Evolutionary conservation across 305 asterid species (phyloP), one percentile per base, ranked within the genome.

Genomic region (Rubia balearica): DNA sequence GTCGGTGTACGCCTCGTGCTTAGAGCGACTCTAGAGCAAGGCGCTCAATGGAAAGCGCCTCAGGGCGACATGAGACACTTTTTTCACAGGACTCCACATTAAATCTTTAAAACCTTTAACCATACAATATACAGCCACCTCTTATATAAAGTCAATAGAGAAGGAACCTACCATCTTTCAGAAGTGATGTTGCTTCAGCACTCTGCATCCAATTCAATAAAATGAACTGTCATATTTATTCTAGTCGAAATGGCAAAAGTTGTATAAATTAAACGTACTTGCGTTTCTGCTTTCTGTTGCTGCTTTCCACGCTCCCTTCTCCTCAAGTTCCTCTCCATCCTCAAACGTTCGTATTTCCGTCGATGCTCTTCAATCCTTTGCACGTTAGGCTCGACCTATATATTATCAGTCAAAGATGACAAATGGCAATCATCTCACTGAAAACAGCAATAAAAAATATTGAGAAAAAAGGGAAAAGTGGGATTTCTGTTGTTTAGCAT

Each of bases 321-420:
- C 68, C 76, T 78, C 69, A 79, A 70, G 73, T 85, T 85, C 83
- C 77, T 86, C 61, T 85, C 92, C 77, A 81, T 85, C 24, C 82
- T 79, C 68, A 89, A 21, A 63, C 87, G 83, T 57, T 81, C 86
- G 77, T 90, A 89, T 77, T 88, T 93, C 51, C 87, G 78, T 51
- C 83, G 84, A 67, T 90, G 97, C 81, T 85, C 94, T 83, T 82
- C 90, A 73, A 90, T 78, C 78, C 79, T 90, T 53, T 75, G 78
- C 1, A 77, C 90, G 80, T 90, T 89, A 77, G 95, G 88, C 80
- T 90, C 88, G 68, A 87, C 96, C 96, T 93, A 85, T 74, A 82
- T 73, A 8, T 51, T 67, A 17, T 1, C 33, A 63, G 63, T 74
- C 24, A 56, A 57, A 27, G 40, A 48, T 27, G 63, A 61, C 48